These are phyloP conservation scores for Phaeomoniella chlamydospora DNA, from an alignment of 2,329 filamentous ascomycete genomes.

Conservation along the genomic window DNA sequence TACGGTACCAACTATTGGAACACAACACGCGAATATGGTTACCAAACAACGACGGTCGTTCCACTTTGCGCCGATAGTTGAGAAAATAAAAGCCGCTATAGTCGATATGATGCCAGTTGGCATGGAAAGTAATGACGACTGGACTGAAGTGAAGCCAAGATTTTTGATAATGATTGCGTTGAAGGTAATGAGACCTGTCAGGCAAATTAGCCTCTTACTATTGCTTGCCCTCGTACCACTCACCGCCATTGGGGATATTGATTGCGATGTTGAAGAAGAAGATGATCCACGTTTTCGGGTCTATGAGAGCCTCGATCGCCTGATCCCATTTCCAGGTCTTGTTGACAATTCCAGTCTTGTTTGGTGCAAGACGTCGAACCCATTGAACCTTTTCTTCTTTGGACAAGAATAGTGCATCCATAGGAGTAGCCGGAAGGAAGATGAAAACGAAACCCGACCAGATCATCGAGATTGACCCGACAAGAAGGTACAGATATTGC, in stretches of 20 bases:
- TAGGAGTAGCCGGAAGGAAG: conserved; percentile 34
- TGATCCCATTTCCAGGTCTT: conserved; percentile 8
- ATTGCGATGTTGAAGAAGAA: conserved; percentile 8
- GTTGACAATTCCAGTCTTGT: conserved; percentile 9
- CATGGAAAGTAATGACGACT: conserved; percentile 18
- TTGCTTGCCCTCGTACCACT: not conserved
- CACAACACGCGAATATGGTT: not conserved
- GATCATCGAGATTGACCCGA: conserved; percentile 5
- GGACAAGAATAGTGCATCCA: conserved; percentile 5
- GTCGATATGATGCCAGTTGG: conserved; percentile 17
- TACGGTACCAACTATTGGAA: conserved; percentile 12
- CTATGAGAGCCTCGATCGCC: conserved; percentile 8
- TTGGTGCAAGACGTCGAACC: conserved; percentile 7
- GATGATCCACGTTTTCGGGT: conserved; percentile 12
- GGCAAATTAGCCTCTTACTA: not conserved
- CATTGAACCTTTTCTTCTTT: conserved; percentile 7
- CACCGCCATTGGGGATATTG: conserved; percentile 16
- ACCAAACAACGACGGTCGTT: conserved; percentile 8
- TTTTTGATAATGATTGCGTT: conserved; percentile 18
- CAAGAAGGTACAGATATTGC: conserved; percentile 5
- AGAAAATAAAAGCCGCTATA: conserved; percentile 18
- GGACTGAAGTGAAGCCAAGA: conserved; percentile 25
- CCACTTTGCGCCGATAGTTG: conserved; percentile 5
- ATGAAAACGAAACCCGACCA: conserved; percentile 14
- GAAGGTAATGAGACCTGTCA: conserved; percentile 15